phyloP scores from a whole-genome alignment of 805 yeast genomes.

The Suhomyces faveliae region DNA sequence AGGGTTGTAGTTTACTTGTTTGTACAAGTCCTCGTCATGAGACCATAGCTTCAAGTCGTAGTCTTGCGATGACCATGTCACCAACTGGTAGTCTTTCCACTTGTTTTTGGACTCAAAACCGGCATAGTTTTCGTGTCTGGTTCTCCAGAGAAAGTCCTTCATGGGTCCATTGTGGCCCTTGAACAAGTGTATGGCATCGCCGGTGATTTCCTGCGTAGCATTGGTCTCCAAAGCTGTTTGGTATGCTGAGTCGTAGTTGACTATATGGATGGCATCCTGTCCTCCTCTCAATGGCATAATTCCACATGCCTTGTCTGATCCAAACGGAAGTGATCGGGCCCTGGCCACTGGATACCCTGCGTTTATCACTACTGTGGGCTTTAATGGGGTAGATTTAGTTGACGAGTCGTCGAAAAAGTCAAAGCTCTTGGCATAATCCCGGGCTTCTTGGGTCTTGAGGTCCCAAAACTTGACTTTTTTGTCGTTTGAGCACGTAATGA shows the following conservation, averaged over 20 bases:
- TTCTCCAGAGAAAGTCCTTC: conserved; percentile 86
- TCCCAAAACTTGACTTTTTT: conserved; percentile 82
- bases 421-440: conserved; percentile 13
- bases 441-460: conserved; percentile 30
- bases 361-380: conserved; percentile 56
- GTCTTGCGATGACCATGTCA: conserved; percentile 88
- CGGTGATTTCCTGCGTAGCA: conserved; percentile 23
- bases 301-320: conserved; percentile 68
- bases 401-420: conserved; percentile 18
- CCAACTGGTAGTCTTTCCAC: conserved; percentile 84
- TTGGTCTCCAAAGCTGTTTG: conserved; percentile 23
- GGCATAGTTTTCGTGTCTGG: conserved; percentile 36
- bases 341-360: conserved; percentile 87
- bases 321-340: conserved; percentile 87
- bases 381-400: conserved; percentile 3
- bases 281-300: conserved; percentile 93
- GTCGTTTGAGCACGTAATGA: conserved; percentile 87
- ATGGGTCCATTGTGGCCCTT: conserved; percentile 84
- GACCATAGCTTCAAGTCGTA: conserved; percentile 85
- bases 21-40: conserved; percentile 35
- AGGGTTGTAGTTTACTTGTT: conserved; percentile 39
- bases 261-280: conserved; percentile 55
- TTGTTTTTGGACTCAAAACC: conserved; percentile 52
- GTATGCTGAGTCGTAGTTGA: conserved; percentile 45
- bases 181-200: conserved; percentile 49